Conservation (phyloP, 164 flowering plant species). For the Kingdonia uniflora region DNA sequence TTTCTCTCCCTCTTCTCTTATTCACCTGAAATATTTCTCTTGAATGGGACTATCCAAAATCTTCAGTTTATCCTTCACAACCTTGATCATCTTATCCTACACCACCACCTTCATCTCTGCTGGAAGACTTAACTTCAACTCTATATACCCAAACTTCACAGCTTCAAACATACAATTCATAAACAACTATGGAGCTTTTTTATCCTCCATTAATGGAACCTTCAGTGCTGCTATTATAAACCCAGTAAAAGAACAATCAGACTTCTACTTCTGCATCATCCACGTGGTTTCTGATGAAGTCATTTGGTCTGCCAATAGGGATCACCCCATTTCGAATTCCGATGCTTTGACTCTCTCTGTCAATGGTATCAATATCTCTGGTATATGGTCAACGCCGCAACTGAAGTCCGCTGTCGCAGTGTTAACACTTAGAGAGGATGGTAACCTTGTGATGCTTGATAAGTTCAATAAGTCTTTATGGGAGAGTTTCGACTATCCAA, state of each 20-base stretch:
- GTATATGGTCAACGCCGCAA: constrained; percentile 57
- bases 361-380: constrained; percentile 36
- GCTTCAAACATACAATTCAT: constrained; percentile 41
- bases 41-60: constrained; percentile 1
- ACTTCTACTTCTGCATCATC: constrained; percentile 55
- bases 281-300: constrained; percentile 48
- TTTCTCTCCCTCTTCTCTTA: neutral
- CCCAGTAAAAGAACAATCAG: constrained; percentile 16
- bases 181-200: constrained; percentile 47
- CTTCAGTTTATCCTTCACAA: constrained; percentile 1
- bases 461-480: constrained; percentile 41
- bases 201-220: constrained; percentile 44
- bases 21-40: too few relatives aligned
- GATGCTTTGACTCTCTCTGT: constrained; percentile 36
- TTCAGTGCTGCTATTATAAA: constrained; percentile 55
- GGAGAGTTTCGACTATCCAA: constrained; percentile 59
- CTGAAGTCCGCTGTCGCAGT: constrained; percentile 29
- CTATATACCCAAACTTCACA: constrained; percentile 55
- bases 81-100: constrained; percentile 21
- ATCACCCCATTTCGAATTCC: constrained; percentile 43
- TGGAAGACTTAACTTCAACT: constrained; percentile 18
- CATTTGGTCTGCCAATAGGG: constrained; percentile 76
- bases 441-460: constrained; percentile 63
- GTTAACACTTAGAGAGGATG: constrained; percentile 39
- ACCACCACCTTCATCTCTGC: constrained; percentile 16